Conservation (phyloP, 805 yeast species). For the Cyberlindnera sargentensis region DNA sequence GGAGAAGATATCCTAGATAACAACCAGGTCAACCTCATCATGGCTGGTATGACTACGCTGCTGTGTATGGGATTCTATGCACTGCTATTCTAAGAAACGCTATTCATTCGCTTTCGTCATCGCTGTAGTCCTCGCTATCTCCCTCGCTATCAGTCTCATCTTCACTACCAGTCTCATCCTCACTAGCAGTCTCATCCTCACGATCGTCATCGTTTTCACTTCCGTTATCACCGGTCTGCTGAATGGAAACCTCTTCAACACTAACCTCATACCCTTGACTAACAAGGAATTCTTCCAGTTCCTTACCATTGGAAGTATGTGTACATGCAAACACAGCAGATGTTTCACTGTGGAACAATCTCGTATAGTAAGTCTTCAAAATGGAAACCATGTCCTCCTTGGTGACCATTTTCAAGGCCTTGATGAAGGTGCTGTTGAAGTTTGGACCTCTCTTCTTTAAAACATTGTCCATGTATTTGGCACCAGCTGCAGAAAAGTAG, state of each 20-base stretch:
- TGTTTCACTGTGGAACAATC: conserved; percentile 49
- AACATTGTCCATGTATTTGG: conserved; percentile 58
- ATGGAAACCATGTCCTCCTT: conserved; percentile 42
- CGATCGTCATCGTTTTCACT: conserved; percentile 13
- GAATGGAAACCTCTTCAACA: conserved; percentile 42
- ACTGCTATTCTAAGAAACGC: not conserved
- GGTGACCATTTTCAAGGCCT: conserved; percentile 44
- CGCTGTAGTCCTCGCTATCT: not conserved
- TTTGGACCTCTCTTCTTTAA: conserved; percentile 66
- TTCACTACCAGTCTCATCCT: not conserved
- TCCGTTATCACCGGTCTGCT: conserved; percentile 8
- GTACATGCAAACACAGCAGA: conserved; percentile 66
- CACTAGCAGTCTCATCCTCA: conserved; percentile 3
- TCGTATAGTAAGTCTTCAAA: conserved; percentile 53
- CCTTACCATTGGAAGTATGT: conserved; percentile 56
- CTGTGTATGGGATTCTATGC: conserved; percentile 23
- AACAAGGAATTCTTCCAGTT: conserved; percentile 39
- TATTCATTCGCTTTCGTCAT: not conserved
- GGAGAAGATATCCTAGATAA: conserved; percentile 33
- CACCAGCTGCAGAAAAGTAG: conserved; percentile 54
- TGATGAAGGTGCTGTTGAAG: conserved; percentile 48
- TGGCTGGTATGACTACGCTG: conserved; percentile 26
- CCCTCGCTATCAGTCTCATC: conserved; percentile 4
- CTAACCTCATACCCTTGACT: conserved; percentile 53
- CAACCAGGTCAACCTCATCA: conserved; percentile 32